Evolutionary conservation across 2,329 filamentous ascomycete genomes (phyloP), one percentile per base, ranked within the genome.

Genomic region (Cladosporium sp.): DNA sequence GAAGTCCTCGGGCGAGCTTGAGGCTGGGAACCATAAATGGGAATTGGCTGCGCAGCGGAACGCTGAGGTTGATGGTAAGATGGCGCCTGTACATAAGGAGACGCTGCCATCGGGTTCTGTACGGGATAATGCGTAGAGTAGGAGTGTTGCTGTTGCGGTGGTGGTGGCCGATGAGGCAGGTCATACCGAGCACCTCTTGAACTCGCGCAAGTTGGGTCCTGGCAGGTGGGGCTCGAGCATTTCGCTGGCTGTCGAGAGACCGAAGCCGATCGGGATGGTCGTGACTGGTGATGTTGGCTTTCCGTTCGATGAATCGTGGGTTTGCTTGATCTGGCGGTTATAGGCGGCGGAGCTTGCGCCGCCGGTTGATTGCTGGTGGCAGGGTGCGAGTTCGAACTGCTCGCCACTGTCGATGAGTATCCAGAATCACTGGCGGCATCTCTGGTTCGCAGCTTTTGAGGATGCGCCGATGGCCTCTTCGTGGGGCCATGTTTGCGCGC

Each of bases 341-440:
- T 47, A 38, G 41, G 51, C 37, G 34, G 51, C 47, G 20, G 34
- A 51, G 20, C 41, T 47, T 43, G 49, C 44, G 32, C 19, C 41
- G 32, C 8, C 12, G 22, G 15, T 20, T 11, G 32, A n/a, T 30
- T 36, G 30, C 4, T 24, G 12, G 20, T 5, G 6, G 22, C 9
- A 17, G 40, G 41, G 15, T 43, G 42, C 7, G 22, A 44, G 22
- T 20, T 29, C 24, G 32, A 20, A n/a, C 20, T 49, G 41, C 39
- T 49, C 43, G 48, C 29, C 34, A 43, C 45, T 8, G 45, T 54
- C 40, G 79, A 82, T 56, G 78, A 82, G 71, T 83, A 83, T 60
- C 80, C 80, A 58, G 80, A 82, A 68, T 84, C 80, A 68, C 76
- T 80, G 59, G 75, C 73, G 62, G 71, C 69, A 65, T 80, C 75